Base-by-base conservation (phyloP, 441 rosid genomes). In the Macaranga tanarius region DNA sequence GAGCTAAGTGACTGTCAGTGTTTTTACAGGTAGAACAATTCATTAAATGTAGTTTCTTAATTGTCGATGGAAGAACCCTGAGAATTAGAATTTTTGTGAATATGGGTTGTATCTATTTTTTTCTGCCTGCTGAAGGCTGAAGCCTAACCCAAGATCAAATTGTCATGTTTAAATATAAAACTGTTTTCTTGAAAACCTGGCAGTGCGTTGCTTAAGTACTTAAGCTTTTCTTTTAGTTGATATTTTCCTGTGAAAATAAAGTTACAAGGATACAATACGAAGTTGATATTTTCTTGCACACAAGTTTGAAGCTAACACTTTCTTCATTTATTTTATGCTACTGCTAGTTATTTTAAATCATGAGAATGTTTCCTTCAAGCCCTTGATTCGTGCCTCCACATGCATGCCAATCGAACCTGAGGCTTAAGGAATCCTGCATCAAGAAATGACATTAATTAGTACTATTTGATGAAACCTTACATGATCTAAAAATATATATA, bases 321-420 rank as follows among this genome's bases (percentile, higher is more conserved):
- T 5, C 59, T 28, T 28, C 17, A 38, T 63, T 16, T 34, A 34
- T 34, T 34, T 34, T 34, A 34, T 34, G 38, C 38, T 34, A 4
- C 38, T 34, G 7, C 38, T 34, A 34, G 38, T 34, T 62, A 19
- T 52, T 62, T 19, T 72, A 34, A 20, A 22, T 8, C 40, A 10
- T 51, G 40, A 34, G 28, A 22, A 20, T 56, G 44, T 40, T 61
- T 50, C n/a, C 75, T 51, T 67, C 75, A 71, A 34, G 11, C 9
- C 9, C n/a, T 71, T 50, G 50, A 34, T 47, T 31, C 23, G 20
- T 25, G 31, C 67, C 67, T 19, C 44, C 65, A 69, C 59, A 10
- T 10, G 11, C n/a, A n/a, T n/a, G 6, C 17, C 16, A 19, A 11
- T 23, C 12, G 12, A 48, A 10, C 52, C 51, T 17, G 17, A 62